A percentile compares a stretch with the other conserved stretches of the same genome.
Conservation (phyloP, 2,329 filamentous ascomycete genomes). For the Calonectria hawksworthii region DNA sequence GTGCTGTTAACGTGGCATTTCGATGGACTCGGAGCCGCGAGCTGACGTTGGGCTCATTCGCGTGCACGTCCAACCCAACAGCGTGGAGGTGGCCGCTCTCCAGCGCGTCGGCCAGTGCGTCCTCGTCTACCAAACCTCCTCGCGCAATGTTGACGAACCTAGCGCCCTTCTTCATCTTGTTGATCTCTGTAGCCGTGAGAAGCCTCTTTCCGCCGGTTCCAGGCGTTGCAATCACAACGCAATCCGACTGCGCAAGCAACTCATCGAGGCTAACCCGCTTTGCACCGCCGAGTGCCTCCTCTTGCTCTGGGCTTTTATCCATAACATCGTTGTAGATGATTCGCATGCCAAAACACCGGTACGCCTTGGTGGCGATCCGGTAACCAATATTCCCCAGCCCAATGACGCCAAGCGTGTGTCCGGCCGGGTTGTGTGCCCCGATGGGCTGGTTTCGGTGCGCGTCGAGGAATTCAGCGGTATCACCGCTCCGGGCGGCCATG, state of each 20-base stretch:
- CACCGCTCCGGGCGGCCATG: constrained; percentile 60
- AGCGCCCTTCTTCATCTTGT: constrained; percentile 63
- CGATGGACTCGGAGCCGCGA: constrained; percentile 47
- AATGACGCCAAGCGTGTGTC: constrained; percentile 68
- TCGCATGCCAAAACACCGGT: constrained; percentile 68
- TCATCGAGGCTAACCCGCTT: constrained; percentile 40
- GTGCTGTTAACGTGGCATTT: constrained; percentile 62
- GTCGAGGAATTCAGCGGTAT: constrained; percentile 60
- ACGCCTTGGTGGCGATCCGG: constrained; percentile 68
- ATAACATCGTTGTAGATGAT: constrained; percentile 67
- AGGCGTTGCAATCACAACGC: constrained; percentile 27
- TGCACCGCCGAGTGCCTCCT: constrained; percentile 59
- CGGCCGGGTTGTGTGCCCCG: constrained; percentile 68
- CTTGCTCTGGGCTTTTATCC: constrained; percentile 54
- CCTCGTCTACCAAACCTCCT: constrained; percentile 29
- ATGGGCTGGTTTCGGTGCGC: constrained; percentile 68
- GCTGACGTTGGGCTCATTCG: constrained; percentile 28
- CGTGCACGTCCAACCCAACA: constrained; percentile 46
- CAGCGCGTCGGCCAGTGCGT: constrained; percentile 33
- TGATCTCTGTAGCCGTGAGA: constrained; percentile 40
- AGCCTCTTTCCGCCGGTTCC: constrained; percentile 28
- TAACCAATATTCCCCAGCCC: constrained; percentile 71
- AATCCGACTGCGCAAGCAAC: constrained; percentile 28
- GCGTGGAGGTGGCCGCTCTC: constrained; percentile 31
- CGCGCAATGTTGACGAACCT: constrained; percentile 68